A percentile compares a stretch with the other conserved stretches of the same genome.
phyloP scores from a whole-genome alignment of 306 rosid species.

The Acacia acuminata region DNA sequence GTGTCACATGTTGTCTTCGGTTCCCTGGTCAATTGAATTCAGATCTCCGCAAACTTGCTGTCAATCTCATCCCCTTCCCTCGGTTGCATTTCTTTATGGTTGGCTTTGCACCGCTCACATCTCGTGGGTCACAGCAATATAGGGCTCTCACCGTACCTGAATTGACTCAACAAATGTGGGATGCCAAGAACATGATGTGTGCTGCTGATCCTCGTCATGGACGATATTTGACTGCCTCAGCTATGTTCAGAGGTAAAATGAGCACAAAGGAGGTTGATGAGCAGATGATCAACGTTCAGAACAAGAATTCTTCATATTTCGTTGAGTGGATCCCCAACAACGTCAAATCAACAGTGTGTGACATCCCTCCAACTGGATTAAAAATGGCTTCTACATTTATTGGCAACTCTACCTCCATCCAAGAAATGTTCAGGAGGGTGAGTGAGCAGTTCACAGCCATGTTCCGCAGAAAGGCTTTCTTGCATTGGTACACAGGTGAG shows the following conservation, averaged over 20 bases:
- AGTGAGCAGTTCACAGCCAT: conserved; percentile 78
- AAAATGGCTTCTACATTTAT: conserved; percentile 70
- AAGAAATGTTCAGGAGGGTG: conserved; percentile 74
- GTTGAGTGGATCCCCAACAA: conserved; percentile 81
- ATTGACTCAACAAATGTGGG: conserved; percentile 80
- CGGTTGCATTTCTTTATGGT: conserved; percentile 74
- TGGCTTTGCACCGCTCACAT: conserved; percentile 74
- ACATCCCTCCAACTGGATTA: conserved; percentile 68
- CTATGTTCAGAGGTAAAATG: conserved; percentile 84
- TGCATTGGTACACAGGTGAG: conserved; percentile 23
- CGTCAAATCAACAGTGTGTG: conserved; percentile 70
- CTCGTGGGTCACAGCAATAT: conserved; percentile 75
- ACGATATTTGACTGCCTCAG: conserved; percentile 70
- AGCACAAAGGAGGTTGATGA: conserved; percentile 76
- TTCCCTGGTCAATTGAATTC: conserved; percentile 76
- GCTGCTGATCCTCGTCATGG: conserved; percentile 82
- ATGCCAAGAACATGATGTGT: conserved; percentile 77
- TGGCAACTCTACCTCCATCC: conserved; percentile 72
- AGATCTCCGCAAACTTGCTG: conserved; percentile 72
- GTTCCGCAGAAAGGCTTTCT: conserved; percentile 79
- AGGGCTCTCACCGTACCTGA: conserved; percentile 72
- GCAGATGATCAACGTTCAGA: conserved; percentile 73
- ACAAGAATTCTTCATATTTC: conserved; percentile 72
- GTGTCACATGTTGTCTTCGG: conserved; percentile 71
- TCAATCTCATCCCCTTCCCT: conserved; percentile 70